These are phyloP conservation scores for Rhizopogon vinicolor DNA, from an alignment of 768 basidiomycete genomes.

Conservation along the genomic window DNA sequence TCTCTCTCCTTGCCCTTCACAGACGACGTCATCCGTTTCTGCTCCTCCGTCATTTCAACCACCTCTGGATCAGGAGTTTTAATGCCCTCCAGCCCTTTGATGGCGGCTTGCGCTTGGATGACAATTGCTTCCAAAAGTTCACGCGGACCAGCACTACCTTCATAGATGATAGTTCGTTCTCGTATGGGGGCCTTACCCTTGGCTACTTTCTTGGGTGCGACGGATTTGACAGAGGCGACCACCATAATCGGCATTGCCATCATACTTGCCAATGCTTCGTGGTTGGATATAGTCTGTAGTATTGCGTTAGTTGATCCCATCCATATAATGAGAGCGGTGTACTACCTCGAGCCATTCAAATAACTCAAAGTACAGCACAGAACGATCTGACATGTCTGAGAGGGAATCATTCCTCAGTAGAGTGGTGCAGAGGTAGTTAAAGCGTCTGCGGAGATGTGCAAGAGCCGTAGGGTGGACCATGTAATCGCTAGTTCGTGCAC, in stretches of 20 bases:
- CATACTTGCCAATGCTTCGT: slow-evolving; percentile 91
- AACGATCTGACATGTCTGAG: slow-evolving; percentile 90
- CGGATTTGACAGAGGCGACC: slow-evolving; percentile 60
- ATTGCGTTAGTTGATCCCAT: slow-evolving; percentile 4
- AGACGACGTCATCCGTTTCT: slow-evolving; percentile 82
- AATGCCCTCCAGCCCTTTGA: slow-evolving; percentile 77
- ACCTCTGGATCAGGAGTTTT: slow-evolving; percentile 42
- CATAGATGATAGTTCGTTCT: slow-evolving; percentile 83
- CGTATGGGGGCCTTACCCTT: slow-evolving; percentile 50
- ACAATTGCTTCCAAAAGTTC: slow-evolving; percentile 89
- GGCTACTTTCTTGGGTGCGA: slow-evolving; percentile 50
- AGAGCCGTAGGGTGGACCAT: slow-evolving; percentile 89
- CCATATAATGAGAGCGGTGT: not conserved
- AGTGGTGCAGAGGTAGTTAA: slow-evolving; percentile 83
- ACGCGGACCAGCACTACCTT: slow-evolving; percentile 86
- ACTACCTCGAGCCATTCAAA: slow-evolving; percentile 89
- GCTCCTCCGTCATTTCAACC: slow-evolving; percentile 83
- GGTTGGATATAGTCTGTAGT: slow-evolving; percentile 80
- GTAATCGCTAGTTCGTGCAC: slow-evolving; percentile 82
- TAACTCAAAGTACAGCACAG: slow-evolving; percentile 80
- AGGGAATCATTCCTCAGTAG: slow-evolving; percentile 90
- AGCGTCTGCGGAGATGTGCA: slow-evolving; percentile 86
- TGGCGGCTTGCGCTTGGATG: slow-evolving; percentile 88
- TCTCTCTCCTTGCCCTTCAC: slow-evolving; percentile 54
- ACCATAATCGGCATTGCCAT: slow-evolving; percentile 98